Evolutionary conservation across 805 yeast species (phyloP), one percentile per base, ranked within the genome.

Genomic region (Schizosaccharomyces osmophilus): DNA sequence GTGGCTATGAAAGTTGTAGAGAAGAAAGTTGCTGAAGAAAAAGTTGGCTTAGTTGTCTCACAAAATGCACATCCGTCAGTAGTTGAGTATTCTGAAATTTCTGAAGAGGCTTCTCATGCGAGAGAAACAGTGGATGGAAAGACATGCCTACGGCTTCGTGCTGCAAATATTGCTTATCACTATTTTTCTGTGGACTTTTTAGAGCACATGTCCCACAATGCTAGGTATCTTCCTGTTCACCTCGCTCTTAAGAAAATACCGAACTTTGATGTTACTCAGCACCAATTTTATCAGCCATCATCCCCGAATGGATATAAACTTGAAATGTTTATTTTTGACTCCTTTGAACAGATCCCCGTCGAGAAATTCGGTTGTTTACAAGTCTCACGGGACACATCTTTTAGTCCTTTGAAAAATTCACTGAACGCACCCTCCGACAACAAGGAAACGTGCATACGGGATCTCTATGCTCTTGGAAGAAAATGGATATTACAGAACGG

Each of bases 151-250:
- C 79, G 79, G 65, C 79, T 87, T 66, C 79, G 97, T 66, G 96
- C 97, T 3, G 99, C 96, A 31, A 93, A 93, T 72, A 93, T 93
- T 65, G 99, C 93, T 62, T 93, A 93, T 71, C 98, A 93, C 73
- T 93, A 89, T 73, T 93, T 90, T 72, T 83, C 89, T 3, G 86
- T 86, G 58, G 83, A 79, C n/a, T 79, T 88, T 67, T 74, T 93
- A 67, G 78, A 84, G 41, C 74, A 77, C 65, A 75, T 72, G 66
- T 26, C 48, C 26, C 45, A 15, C 11, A n/a, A 26, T 36, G n/a
- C 39, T 15, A 22, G 39, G 5, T 5, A 11, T 22, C 77, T 93
- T 68, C 97, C 97, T n/a, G 90, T 83, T 75, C 99, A 93, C 72
- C 80, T 90, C 69, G 98, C 99, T 26, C 79, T 78, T 70, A 93